Percentiles rank a stretch among this genome's conserved stretches.
Conservation (phyloP, 2,329 filamentous ascomycete species). For the Cytospora chrysosperma region DNA sequence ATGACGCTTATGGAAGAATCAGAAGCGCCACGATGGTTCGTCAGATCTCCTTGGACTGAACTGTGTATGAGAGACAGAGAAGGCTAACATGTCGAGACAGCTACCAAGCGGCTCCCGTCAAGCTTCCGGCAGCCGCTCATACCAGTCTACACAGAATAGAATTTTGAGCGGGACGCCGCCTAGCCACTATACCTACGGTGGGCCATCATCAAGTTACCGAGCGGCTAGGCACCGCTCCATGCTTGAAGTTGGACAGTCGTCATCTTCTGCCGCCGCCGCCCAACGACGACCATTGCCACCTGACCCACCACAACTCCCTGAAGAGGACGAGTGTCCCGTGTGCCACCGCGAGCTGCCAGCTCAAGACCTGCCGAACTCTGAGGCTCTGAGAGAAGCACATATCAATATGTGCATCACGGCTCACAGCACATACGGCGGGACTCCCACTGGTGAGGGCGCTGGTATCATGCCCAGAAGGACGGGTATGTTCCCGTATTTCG, state of each 20-base stretch:
- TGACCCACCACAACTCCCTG: constrained; percentile 53
- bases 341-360: constrained; percentile 71
- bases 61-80: background rate
- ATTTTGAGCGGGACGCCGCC: constrained; percentile 43
- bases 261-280: constrained; percentile 33
- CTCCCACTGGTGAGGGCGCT: constrained; percentile 26
- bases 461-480: constrained; percentile 43
- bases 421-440: constrained; percentile 49
- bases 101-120: constrained; percentile 15
- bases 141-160: constrained; percentile 39
- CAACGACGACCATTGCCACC: constrained; percentile 40
- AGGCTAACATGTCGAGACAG: constrained; percentile 3
- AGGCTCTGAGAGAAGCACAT: constrained; percentile 56
- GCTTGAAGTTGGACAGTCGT: constrained; percentile 35
- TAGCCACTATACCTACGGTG: constrained; percentile 33
- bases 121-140: constrained; percentile 18
- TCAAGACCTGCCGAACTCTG: constrained; percentile 50
- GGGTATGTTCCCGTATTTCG: constrained; percentile 62
- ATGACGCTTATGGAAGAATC: constrained; percentile 39
- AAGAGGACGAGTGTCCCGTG: constrained; percentile 78
- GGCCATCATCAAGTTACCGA: constrained; percentile 26
- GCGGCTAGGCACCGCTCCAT: constrained; percentile 32
- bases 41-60: constrained; percentile 19
- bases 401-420: constrained; percentile 57
- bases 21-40: constrained; percentile 54